phyloP scores from a whole-genome alignment of 257 asterid genomes.

The Paulownia fortunei region DNA sequence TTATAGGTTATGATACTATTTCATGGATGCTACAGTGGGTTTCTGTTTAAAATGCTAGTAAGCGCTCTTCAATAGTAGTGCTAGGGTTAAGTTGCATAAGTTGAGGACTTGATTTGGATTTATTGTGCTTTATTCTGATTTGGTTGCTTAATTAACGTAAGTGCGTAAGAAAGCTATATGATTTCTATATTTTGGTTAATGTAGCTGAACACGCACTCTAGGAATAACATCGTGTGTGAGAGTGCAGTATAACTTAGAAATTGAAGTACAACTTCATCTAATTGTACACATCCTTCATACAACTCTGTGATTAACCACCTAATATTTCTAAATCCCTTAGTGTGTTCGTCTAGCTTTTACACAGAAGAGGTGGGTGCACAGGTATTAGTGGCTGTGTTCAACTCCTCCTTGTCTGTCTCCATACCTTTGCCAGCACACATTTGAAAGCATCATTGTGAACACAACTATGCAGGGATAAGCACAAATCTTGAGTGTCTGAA shows the following conservation, averaged over 20 bases:
- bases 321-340: neutral
- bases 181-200: neutral
- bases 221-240: neutral
- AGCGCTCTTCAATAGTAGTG: neutral
- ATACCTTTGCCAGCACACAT: neutral
- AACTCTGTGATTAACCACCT: neutral
- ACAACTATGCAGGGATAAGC: neutral
- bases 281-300: neutral
- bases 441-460: neutral
- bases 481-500: neutral
- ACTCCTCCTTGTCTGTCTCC: neutral
- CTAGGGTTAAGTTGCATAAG: neutral
- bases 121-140: neutral
- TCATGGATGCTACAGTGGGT: neutral
- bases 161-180: neutral
- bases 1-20: conserved; percentile 3
- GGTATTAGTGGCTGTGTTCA: too few species aligned
- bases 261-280: neutral
- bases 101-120: conserved; percentile 12
- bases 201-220: neutral
- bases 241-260: conserved; percentile 5
- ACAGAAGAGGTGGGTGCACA: neutral
- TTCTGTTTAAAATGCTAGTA: conserved; percentile 5
- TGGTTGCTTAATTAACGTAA: neutral
- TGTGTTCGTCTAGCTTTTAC: neutral